Evolutionary conservation across 176 grass and related monocot genomes (phyloP).

Genomic region (Lolium multiflorum): DNA sequence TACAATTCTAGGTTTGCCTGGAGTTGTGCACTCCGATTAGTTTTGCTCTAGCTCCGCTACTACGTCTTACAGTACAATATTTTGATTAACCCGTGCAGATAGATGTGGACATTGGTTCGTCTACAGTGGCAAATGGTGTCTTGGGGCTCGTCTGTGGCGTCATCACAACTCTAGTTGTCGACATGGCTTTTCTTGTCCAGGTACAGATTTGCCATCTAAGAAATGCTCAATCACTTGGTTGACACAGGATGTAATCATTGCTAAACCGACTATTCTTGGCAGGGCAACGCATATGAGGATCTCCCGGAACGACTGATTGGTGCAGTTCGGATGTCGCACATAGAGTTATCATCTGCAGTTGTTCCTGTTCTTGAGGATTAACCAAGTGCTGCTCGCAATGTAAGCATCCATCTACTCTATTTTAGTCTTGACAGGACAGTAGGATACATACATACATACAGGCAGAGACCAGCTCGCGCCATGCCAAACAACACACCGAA

Average conservation of each 20-base stretch:
- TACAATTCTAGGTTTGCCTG: too few relatives aligned
- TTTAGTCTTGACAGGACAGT: slow-evolving; percentile 33
- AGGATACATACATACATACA: slow-evolving; percentile 38
- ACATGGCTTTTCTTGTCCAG: slow-evolving; percentile 99
- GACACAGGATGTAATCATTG: neutral
- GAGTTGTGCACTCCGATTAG: too few relatives aligned
- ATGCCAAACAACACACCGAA: slow-evolving; percentile 25
- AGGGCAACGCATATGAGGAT: slow-evolving; percentile 84
- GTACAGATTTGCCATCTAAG: slow-evolving; percentile 41
- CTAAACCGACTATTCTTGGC: neutral
- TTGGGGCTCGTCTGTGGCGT: slow-evolving; percentile 88
- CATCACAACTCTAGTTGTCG: slow-evolving; percentile 92
- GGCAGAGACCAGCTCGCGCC: slow-evolving; percentile 22
- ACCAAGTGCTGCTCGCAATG: neutral
- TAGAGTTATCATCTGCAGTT: slow-evolving; percentile 84
- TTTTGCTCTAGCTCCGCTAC: too few relatives aligned
- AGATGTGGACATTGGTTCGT: slow-evolving; percentile 98
- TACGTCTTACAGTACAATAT: slow-evolving; percentile 36
- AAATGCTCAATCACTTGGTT: neutral
- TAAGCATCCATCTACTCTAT: neutral
- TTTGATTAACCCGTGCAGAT: slow-evolving; percentile 56
- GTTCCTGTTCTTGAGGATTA: slow-evolving; percentile 68
- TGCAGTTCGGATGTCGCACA: slow-evolving; percentile 85
- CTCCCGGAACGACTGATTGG: slow-evolving; percentile 94
- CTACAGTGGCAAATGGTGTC: slow-evolving; percentile 97